phyloP scores from a whole-genome alignment of 73 alveolate genomes.

The Paramecium tetraurelia region DNA sequence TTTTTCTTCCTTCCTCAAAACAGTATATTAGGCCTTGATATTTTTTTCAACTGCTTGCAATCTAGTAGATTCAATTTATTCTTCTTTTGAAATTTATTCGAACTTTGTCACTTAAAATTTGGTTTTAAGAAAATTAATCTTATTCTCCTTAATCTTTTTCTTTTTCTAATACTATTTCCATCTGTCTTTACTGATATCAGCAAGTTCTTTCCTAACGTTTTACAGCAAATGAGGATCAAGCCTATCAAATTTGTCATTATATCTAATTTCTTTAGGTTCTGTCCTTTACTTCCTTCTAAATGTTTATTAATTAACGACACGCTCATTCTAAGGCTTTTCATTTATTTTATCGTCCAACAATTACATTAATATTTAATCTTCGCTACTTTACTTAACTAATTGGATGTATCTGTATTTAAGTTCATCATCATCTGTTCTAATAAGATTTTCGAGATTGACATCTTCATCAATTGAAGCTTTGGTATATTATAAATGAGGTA shows the following conservation, averaged over 20 bases:
- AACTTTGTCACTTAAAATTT: background rate
- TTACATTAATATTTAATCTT: slow-evolving; percentile 18
- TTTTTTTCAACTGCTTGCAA: background rate
- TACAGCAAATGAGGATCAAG: background rate
- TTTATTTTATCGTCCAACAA: background rate
- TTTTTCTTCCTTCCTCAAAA: background rate
- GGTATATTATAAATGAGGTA: background rate
- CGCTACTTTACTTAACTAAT: background rate
- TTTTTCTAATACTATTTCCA: background rate
- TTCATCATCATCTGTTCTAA: background rate
- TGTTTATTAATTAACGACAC: background rate
- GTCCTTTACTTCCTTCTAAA: background rate
- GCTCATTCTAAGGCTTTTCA: background rate
- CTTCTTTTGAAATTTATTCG: background rate
- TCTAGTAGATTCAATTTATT: background rate
- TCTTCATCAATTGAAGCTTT: background rate
- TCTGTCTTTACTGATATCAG: background rate
- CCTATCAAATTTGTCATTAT: background rate
- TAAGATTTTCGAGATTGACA: background rate
- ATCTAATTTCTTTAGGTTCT: background rate
- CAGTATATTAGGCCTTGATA: background rate
- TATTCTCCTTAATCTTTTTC: background rate
- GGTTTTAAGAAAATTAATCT: background rate
- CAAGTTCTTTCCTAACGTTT: background rate
- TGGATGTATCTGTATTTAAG: background rate